Base-by-base conservation (phyloP, 176 grass and related monocot genomes). In the Avena atlantica region DNA sequence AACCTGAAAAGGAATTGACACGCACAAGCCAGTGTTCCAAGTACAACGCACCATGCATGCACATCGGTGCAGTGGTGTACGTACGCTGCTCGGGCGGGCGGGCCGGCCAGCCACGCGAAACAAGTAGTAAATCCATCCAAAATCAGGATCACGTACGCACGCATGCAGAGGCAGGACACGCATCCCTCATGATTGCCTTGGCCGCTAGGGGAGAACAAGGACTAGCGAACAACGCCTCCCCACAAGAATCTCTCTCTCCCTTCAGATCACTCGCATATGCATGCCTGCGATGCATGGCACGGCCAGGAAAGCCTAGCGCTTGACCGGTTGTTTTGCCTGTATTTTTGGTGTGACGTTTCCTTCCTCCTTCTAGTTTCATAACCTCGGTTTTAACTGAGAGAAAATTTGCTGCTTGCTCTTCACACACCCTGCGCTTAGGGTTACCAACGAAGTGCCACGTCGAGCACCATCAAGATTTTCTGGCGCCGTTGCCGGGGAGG, bases 141-240 rank as follows among this genome's bases (percentile, higher is more conserved):
- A 76, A 6, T 17, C 2, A 25, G 14, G 15, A 76, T 31, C 49
- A 47, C 44, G 34, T 53, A 56, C 16, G 48, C 31, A 34, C 3
- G 31, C 31, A 34, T 34, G 31, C 31, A 6, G 40, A 37, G 2
- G 62, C 24, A 6, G 61, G 64, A 67, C 65, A 68, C 27, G 66
- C 17, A 25, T 27, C 21, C 24, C 65, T 69, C 27, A 48, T 49
- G 70, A 47, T n/a, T 68, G 65, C 37, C 31, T 34, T 34, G 31
- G 31, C 31, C 31, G 31, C 31, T 15, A 74, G 13, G 20, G 45
- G 19, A 56, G 44, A 65, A 82, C 86, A 87, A 82, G 56, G 31
- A 1, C 78, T 82, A 87, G 8, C 57, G 40, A 87, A 82, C 78
- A 74, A 76, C 29, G 2, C 11, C 64, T 40, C 1, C 9, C n/a